Evolutionary conservation across 192 early-diverging fungal genomes (phyloP), one percentile per base, ranked within the genome.

Genomic region (Linnemannia schmuckeri): DNA sequence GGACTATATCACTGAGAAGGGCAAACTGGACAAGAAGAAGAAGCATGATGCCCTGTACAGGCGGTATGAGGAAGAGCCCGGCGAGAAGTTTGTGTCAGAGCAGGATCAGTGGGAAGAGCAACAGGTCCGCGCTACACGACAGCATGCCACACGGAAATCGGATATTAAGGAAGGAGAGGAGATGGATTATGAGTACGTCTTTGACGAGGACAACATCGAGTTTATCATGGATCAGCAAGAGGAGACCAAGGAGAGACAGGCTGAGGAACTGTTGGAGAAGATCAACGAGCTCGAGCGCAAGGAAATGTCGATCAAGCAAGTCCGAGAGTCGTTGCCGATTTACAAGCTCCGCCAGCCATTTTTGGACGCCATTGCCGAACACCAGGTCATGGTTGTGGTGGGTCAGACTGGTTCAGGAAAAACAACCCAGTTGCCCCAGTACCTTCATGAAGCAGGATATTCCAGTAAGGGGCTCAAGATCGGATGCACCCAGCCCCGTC

Each of bases 321-420:
- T 94, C 0, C 92, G 96, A 24, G 92, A 96, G 79, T 98, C 98
- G 6, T 90, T 99, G 57, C 98, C 98, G 17, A 95, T 99, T n/a
- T 99, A 92, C 89, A 89, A 93, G 76, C 97, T 94, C 79, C 95
- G 97, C 13, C 92, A 97, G n/a, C 77, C 95, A 24, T 90, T 99
- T 17, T 75, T 99, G 69, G 90, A 94, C 0, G 97, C 97, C 9
- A 93, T 99, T 42, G 93, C 97, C 37, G 89, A 96, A 40, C 93
- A 92, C 81, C 98, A 96, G 85, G 95, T 97, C 0, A 76, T 99
- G n/a, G 93, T 99, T 79, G 95, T 99, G 76, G 97, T 98, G 18
- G 98, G 98, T 49, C 97, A 99, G 90, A 99, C 98, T 4, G 98
- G 98, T 9, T 98, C 97, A 6, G 98, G 98, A 24, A 99, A 99